A percentile compares a stretch with the other conserved stretches of the same genome.
phyloP scores from a whole-genome alignment of 768 basidiomycete genomes.

The Lactarius vividus region DNA sequence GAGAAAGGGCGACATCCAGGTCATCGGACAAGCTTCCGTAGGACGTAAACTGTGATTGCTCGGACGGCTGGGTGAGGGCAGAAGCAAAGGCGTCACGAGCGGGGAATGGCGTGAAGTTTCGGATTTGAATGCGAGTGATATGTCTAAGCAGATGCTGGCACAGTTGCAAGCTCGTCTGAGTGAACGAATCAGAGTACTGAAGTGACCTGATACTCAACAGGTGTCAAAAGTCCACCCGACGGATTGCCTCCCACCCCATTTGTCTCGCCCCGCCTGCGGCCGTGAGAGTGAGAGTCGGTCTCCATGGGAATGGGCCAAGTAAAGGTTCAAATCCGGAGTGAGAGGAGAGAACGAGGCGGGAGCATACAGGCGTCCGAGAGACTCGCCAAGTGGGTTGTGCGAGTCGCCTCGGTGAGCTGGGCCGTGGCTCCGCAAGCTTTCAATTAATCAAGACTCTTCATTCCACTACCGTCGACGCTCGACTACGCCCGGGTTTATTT shows the following conservation, averaged over 20 bases:
- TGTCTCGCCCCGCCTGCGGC: not conserved
- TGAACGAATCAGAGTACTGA: not conserved
- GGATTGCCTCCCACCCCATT: not conserved
- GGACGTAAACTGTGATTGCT: conserved; percentile 56
- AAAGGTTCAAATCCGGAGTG: conserved; percentile 3
- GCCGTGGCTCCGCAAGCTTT: not conserved
- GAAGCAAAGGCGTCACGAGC: conserved; percentile 75
- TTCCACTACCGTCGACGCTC: not conserved
- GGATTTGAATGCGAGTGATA: conserved; percentile 67
- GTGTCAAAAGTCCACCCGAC: conserved; percentile 16
- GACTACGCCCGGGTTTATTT: not conserved
- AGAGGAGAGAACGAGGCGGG: conserved; percentile 1
- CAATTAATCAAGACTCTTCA: not conserved
- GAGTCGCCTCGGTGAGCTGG: not conserved
- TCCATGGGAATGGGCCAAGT: conserved; percentile 15
- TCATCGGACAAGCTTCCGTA: conserved; percentile 66
- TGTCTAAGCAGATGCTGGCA: conserved; percentile 68
- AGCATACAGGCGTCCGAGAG: conserved; percentile 17
- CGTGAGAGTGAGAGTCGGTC: conserved; percentile 1
- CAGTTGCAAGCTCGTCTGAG: not conserved
- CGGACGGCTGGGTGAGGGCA: conserved; percentile 64
- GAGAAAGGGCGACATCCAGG: conserved; percentile 57
- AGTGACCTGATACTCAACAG: conserved; percentile 18
- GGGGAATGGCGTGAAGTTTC: conserved; percentile 83
- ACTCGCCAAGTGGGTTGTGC: not conserved